Evolutionary conservation across 1,284 basidiomycete genomes (phyloP), one percentile per base, ranked within the genome.

Genomic region (Microbotryum violaceum): DNA sequence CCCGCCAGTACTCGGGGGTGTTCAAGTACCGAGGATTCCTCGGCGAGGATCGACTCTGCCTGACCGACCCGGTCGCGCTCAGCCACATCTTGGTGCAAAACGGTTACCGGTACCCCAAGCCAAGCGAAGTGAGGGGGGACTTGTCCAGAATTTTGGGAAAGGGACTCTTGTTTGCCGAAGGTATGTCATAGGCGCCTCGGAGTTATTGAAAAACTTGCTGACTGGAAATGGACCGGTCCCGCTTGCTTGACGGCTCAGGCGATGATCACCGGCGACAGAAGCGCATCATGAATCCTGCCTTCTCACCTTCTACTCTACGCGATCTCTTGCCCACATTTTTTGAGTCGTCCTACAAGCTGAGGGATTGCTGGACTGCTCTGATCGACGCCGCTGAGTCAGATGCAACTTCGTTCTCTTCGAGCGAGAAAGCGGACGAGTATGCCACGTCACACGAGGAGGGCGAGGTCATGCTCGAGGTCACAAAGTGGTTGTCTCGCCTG

Each of bases 71-170:
- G 0, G 74, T 77, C 29, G 84, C 85, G 0, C 74, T 87, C 29
- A 77, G 80, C 5, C 79, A 85, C 65, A 82, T 88, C 56, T 64
- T 73, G 21, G 79, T 87, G 56, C 76, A 77, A 16, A 79, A 81
- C 60, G 79, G 82, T 5, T 83, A 86, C 68, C 77, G 81, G 46
- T 87, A 83, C 70, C 84, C 83, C 23, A 87, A 87, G 71, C 84
- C 85, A 2, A 79, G 82, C 52, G 82, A 83, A 61, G 78, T 86
- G 10, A 76, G 82, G 27, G 79, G 82, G 46, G 77, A 77, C 56
- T 76, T 88, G 33, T 81, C 61, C 14, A 64, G 70, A 45, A 71
- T 76, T 31, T 65, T 77, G 0, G 77, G 77, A 5, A 69, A 63
- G 50, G 69, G 74, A 2, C 56, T 74, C 2, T 66, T 78, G 8